These are phyloP conservation scores for Akebia trifoliata DNA, from an alignment of 164 flowering plant genomes.

Conservation along the genomic window DNA sequence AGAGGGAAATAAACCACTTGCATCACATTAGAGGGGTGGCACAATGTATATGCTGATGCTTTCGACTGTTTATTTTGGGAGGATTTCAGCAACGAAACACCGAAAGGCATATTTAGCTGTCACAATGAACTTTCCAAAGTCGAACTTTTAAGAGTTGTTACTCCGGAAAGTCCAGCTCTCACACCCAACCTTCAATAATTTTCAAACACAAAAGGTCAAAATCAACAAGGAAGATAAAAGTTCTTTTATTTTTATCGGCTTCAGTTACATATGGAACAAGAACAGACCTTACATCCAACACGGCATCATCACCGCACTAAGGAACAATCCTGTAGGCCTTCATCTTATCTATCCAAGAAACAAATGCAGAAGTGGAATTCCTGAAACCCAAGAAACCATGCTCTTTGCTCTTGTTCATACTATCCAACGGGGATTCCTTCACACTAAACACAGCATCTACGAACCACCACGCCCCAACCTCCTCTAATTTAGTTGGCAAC, in stretches of 20 bases:
- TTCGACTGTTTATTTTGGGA: no score
- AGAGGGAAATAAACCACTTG: no score
- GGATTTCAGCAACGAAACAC: no score
- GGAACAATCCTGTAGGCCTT: slow-evolving; percentile 59
- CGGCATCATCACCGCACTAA: slow-evolving; percentile 7
- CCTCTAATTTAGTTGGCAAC: slow-evolving; percentile 44
- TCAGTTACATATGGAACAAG: neutral
- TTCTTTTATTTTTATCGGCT: neutral
- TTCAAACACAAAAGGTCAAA: no score
- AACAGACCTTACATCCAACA: slow-evolving; percentile 6
- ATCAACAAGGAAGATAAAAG: no score
- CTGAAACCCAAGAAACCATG: slow-evolving; percentile 85
- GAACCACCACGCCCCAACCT: slow-evolving; percentile 67
- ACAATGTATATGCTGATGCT: no score
- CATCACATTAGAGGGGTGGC: no score
- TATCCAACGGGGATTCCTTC: slow-evolving; percentile 20
- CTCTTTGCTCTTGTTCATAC: slow-evolving; percentile 83
- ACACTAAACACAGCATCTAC: slow-evolving; percentile 32
- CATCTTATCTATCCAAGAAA: slow-evolving; percentile 66
- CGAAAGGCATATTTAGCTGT: no score
- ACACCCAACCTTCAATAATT: no score
- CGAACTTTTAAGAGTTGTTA: no score
- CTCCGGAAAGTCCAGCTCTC: no score
- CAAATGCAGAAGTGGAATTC: slow-evolving; percentile 46
- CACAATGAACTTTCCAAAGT: no score